Evolutionary conservation across 2,329 filamentous ascomycete species (phyloP), one percentile per base, ranked within the genome.

Genomic region (Ilyonectria robusta): DNA sequence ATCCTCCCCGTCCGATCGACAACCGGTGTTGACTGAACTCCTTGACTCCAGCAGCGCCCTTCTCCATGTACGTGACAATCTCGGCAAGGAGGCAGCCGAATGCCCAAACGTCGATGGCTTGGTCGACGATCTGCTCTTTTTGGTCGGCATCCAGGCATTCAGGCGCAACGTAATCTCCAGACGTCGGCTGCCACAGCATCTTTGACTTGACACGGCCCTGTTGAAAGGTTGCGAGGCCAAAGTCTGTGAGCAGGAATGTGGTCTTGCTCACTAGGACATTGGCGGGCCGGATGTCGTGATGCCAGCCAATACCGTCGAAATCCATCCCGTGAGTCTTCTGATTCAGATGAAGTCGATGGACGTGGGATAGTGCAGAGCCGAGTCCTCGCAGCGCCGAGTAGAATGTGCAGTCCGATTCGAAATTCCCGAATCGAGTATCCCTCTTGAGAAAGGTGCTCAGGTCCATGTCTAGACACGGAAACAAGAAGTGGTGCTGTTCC

Each of bases 81-180:
- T 57, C 37, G 6, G 54, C 54, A 17, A 57, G 21, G 21, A 57
- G 26, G 23, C 54, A 57, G 23, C 54, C 54, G 17, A 57, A 46
- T 46, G 54, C 54, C 54, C 54, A 57, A 10, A 57, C 54, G 9
- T 57, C 54, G 37, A 46, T 57, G 54, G 54, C 54, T 57, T 26
- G 37, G 40, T 31, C 37, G 15, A 33, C 54, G 13, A n/a, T 19
- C 26, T 57, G 37, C 40, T 44, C 19, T 6, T n/a, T 40, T 29
- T 29, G 21, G 26, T 57, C 54, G 11, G 26, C 35, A 17, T 57
- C 54, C 54, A 57, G 46, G 21, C 23, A 57, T 57, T 57, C 54
- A 57, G 54, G 54, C 23, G 54, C 54, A 31, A 46, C 21, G 31
- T 46, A 57, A 7, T 57, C 37, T 17, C 54, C 21, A 26, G 21